Conservation (phyloP, 2,329 filamentous ascomycete genomes). For the Fonsecaea multimorphosa region DNA sequence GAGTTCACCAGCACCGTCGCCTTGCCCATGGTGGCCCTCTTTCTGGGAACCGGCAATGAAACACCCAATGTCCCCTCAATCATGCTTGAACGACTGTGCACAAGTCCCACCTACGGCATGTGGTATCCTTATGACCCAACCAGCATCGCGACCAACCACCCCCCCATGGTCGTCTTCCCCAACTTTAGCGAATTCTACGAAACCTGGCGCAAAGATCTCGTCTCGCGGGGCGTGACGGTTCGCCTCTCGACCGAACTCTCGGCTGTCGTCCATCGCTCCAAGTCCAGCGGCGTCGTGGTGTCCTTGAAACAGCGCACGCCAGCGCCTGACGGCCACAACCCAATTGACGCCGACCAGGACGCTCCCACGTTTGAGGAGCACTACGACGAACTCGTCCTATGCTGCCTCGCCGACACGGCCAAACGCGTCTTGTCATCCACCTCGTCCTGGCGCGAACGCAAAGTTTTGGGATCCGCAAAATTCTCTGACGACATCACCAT, state of each 20-base stretch:
- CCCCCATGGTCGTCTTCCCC: slow-evolving; percentile 66
- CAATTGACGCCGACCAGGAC: slow-evolving; percentile 28
- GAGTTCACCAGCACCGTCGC: slow-evolving; percentile 75
- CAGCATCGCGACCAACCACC: slow-evolving; percentile 61
- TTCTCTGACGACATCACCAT: slow-evolving; percentile 68
- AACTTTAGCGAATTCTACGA: slow-evolving; percentile 64
- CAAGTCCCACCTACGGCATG: slow-evolving; percentile 64
- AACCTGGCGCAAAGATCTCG: slow-evolving; percentile 60
- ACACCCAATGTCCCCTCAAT: slow-evolving; percentile 73
- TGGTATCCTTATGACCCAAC: slow-evolving; percentile 61
- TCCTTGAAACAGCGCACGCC: slow-evolving; percentile 40
- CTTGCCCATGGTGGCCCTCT: slow-evolving; percentile 73
- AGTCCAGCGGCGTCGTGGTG: slow-evolving; percentile 57
- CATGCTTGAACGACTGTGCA: slow-evolving; percentile 67
- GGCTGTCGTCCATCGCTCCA: slow-evolving; percentile 57
- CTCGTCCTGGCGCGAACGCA: slow-evolving; percentile 65
- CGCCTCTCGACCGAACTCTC: slow-evolving; percentile 62
- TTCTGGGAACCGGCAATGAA: slow-evolving; percentile 76
- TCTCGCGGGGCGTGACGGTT: slow-evolving; percentile 60
- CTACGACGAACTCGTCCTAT: slow-evolving; percentile 67
- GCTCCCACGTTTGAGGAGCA: slow-evolving; percentile 52
- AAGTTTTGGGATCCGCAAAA: slow-evolving; percentile 72
- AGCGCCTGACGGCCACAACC: slow-evolving; percentile 35
- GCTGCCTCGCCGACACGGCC: slow-evolving; percentile 61
- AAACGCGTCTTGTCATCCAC: slow-evolving; percentile 60